Conservation (phyloP, 1,284 basidiomycete species). For the Tilletia walkeri region DNA sequence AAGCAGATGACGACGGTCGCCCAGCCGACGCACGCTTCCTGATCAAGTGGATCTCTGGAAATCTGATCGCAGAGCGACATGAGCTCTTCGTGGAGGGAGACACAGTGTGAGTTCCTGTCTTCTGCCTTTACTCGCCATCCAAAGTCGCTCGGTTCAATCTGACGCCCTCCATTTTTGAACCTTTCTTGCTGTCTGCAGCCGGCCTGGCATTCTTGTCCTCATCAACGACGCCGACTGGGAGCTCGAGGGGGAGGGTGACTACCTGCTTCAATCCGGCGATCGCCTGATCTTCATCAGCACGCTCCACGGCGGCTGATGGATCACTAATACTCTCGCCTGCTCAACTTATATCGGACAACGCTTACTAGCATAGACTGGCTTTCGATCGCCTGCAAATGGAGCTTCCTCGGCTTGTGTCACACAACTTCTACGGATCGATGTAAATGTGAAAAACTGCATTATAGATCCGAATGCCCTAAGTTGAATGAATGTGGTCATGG, state of each 20-base stretch:
- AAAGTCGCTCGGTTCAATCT: background rate
- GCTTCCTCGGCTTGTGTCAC: too few relatives aligned
- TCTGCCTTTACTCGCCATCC: background rate
- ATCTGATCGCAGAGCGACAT: conserved; percentile 76
- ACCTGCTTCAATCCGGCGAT: conserved; percentile 74
- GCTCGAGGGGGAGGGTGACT: conserved; percentile 88
- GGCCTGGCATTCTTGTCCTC: conserved; percentile 90
- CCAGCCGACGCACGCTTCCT: conserved; percentile 71
- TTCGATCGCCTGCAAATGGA: too few relatives aligned
- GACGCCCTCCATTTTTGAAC: background rate
- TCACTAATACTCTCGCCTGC: too few relatives aligned
- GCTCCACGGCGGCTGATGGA: conserved; percentile 78
- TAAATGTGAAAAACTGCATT: too few relatives aligned
- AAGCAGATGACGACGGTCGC: conserved; percentile 49
- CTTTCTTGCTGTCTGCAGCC: conserved; percentile 61
- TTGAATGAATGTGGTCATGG: too few relatives aligned
- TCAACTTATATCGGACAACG: too few relatives aligned
- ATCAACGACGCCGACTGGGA: conserved; percentile 99
- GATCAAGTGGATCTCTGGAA: conserved; percentile 74
- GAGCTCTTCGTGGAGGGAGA: conserved; percentile 86
- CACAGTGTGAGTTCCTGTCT: conserved; percentile 70
- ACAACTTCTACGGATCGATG: too few relatives aligned
- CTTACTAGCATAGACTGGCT: too few relatives aligned
- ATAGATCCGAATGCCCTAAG: too few relatives aligned
- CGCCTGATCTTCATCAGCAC: conserved; percentile 96